phyloP scores from a whole-genome alignment of 1,139 yeast genomes.

The Suhomyces yuchorum region DNA sequence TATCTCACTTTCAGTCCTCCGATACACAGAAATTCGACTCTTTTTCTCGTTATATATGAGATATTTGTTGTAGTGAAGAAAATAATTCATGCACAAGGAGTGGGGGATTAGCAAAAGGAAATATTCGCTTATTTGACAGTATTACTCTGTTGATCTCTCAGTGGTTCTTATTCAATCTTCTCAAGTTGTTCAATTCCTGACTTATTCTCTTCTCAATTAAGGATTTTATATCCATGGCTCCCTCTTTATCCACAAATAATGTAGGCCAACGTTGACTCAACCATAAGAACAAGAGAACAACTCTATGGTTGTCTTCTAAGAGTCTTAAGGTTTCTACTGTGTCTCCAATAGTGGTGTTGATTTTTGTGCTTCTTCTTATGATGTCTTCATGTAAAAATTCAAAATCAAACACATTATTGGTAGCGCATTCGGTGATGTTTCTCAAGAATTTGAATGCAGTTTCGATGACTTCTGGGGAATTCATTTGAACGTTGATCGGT shows the following conservation, averaged over 20 bases:
- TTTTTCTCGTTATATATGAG: too few relatives aligned
- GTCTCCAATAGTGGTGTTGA: slow-evolving; percentile 23
- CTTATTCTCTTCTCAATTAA: slow-evolving; percentile 66
- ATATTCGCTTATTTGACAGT: too few relatives aligned
- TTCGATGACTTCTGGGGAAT: slow-evolving; percentile 29
- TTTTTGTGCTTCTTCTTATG: slow-evolving; percentile 26
- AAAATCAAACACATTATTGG: slow-evolving; percentile 48
- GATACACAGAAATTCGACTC: too few relatives aligned
- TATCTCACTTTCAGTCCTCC: too few relatives aligned
- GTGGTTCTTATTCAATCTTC: slow-evolving; percentile 22
- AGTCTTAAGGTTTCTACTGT: slow-evolving; percentile 43
- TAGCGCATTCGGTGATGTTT: slow-evolving; percentile 39
- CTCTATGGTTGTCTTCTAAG: slow-evolving; percentile 71
- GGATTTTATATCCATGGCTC: slow-evolving; percentile 69
- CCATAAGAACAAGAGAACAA: slow-evolving; percentile 78
- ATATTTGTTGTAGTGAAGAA: too few relatives aligned
- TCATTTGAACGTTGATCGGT: slow-evolving; percentile 46
- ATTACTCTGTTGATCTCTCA: too few relatives aligned
- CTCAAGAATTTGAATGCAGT: slow-evolving; percentile 37
- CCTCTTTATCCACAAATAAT: slow-evolving; percentile 71
- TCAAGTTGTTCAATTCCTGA: slow-evolving; percentile 55
- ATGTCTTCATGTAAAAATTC: slow-evolving; percentile 37
- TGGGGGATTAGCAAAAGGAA: too few relatives aligned
- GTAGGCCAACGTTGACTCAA: slow-evolving; percentile 84
- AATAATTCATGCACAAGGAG: too few relatives aligned